Evolutionary conservation across 768 basidiomycete genomes (phyloP), one percentile per base, ranked within the genome.

Genomic region (Lanmaoa rubissima): DNA sequence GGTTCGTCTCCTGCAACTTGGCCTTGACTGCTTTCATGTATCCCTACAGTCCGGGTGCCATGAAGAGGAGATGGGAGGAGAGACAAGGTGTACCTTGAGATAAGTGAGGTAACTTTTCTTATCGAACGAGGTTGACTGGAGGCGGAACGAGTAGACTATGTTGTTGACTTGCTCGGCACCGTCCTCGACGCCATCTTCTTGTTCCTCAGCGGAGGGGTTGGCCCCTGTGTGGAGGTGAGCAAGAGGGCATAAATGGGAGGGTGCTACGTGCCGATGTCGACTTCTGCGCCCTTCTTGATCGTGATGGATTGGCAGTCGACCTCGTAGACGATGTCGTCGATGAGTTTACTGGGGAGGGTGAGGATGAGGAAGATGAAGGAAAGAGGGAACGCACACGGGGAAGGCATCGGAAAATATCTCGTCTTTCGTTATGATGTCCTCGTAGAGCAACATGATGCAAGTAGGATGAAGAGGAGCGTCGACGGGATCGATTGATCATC

Each of bases 381-480:
- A n/a, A 1, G 45, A 47, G 28, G 45, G 32, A 31, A 78, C 87
- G 58, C 65, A 95, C 94, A 88, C 17, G 19, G 87, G 86, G 80
- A 88, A 98, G 62, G 94, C 94, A 78, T 96, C 94, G 28, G 93
- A 94, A 82, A 91, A 84, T 82, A 98, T 89, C 79, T 98, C 95
- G 69, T 96, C 93, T 44, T 73, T 83, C 48, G 84, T 73, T 55
- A 97, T n/a, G 57, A 90, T 70, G 73, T 94, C 92, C 28, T 58
- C 40, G 77, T 84, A 94, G 65, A 94, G 75, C 74, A 92, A 72
- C 92, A 94, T 92, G 75, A 61, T 71, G 64, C 28, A 31, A 31
- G 28, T 28, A 39, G 47, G 58, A 41, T 43, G 36, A 52, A 41
- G 60, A 51, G 51, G 17, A 39, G 26, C 19, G n/a, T n/a, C n/a